Evolutionary conservation across 2,329 filamentous ascomycete species (phyloP), one percentile per base, ranked within the genome.

Genomic region (Niveomyces coronatus): DNA sequence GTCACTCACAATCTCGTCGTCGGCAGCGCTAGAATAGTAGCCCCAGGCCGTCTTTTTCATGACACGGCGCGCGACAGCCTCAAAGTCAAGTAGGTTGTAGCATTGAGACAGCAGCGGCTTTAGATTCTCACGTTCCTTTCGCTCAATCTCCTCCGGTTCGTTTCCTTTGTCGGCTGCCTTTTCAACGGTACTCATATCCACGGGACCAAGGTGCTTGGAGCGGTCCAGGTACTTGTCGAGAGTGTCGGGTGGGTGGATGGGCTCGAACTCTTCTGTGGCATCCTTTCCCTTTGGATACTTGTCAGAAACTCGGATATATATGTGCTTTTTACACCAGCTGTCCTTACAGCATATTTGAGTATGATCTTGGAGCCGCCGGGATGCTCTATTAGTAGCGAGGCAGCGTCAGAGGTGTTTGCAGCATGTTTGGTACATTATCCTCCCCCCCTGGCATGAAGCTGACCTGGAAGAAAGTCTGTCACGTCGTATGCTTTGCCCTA

Each of bases 31-130:
- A 1, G 86, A 94, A 61, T 98, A 98, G 65, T 98, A 98, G 18
- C 84, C 91, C 91, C 91, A 98, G 0, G 89, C 89, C 2, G 81
- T 82, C 67, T 84, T 93, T 74, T 94, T 95, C 89, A 96, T 95
- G 40, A 93, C 77, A 27, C 77, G 70, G 51, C 82, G 79, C 5
- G 91, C 91, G 24, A 96, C 89, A 4, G 85, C 79, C 69, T 98
- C 91, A 58, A 98, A 98, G 63, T 98, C 91, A 65, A 91, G 76
- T 44, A 95, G 64, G 57, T 95, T 95, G 62, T 88, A 94, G 67
- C 87, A 94, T 57, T 93, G 83, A 47, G 84, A 80, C 43, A 95
- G 66, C 32, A 79, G 67, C 1, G 88, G 88, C 77, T 87, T 93
- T 43, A 71, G 65, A 49, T 72, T 67, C 41, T 87, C 74, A 40